Percentiles rank a stretch among this genome's conserved stretches.
Evolutionary conservation across 139 green algal genomes (phyloP).

Genomic region (Nannochloris sp.): DNA sequence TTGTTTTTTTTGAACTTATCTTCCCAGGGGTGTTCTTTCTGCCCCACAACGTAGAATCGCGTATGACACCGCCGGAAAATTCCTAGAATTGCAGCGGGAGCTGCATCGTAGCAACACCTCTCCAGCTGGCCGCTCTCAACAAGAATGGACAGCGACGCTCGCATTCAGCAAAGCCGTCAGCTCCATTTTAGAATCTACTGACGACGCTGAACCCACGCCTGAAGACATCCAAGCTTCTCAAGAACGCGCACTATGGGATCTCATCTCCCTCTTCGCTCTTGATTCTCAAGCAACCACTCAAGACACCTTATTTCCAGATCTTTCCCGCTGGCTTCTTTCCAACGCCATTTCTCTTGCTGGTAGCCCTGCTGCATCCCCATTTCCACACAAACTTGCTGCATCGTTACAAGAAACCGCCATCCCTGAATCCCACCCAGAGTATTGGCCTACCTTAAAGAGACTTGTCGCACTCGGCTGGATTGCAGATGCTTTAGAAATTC

Average conservation of each 20-base stretch:
- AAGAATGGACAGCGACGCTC: not conserved
- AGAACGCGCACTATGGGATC: constrained; percentile 29
- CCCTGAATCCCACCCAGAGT: constrained; percentile 16
- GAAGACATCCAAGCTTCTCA: constrained; percentile 15
- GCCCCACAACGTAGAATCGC: constrained; percentile 28
- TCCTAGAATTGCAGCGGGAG: not conserved
- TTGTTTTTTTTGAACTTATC: not conserved
- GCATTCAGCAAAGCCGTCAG: constrained; percentile 1
- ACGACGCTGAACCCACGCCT: not conserved
- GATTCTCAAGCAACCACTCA: not conserved
- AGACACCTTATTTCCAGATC: not conserved
- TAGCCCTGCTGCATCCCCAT: not conserved
- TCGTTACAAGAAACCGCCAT: not conserved
- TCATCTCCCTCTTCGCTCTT: constrained; percentile 29
- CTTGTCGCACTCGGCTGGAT: constrained; percentile 50
- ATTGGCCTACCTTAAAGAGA: constrained; percentile 30
- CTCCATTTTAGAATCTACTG: constrained; percentile 6
- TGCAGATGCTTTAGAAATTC: constrained; percentile 38
- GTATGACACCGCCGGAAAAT: constrained; percentile 26
- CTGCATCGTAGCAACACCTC: not conserved
- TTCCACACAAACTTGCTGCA: not conserved
- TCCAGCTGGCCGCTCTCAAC: not conserved
- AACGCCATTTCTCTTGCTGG: constrained; percentile 8
- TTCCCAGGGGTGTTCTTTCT: constrained; percentile 15
- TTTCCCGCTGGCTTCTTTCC: constrained; percentile 13